Conservation (phyloP, 2,329 filamentous ascomycete genomes). For the Pestalotiopsis fici region DNA sequence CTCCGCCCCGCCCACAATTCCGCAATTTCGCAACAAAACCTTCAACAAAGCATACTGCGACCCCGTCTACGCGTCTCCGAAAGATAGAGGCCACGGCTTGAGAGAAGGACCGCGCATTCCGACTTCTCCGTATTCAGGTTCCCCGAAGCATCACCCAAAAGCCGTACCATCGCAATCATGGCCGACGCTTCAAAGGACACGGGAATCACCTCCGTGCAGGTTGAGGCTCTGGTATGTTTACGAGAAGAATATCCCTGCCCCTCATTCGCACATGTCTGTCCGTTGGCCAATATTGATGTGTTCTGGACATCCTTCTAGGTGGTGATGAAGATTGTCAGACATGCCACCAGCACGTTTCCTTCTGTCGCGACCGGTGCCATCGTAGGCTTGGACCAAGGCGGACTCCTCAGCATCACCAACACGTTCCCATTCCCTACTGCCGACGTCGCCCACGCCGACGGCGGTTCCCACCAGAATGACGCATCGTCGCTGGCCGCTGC, state of each 20-base stretch:
- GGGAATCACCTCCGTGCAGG: slow-evolving; percentile 84
- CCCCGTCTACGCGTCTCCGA: background rate
- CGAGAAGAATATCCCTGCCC: slow-evolving; percentile 30
- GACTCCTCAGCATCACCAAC: slow-evolving; percentile 88
- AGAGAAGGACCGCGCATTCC: slow-evolving; percentile 3
- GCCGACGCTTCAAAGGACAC: slow-evolving; percentile 64
- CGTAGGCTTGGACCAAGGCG: slow-evolving; percentile 88
- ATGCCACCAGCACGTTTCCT: slow-evolving; percentile 85
- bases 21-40: slow-evolving; percentile 11
- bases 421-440: slow-evolving; percentile 88
- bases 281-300: background rate
- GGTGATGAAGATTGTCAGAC: slow-evolving; percentile 97
- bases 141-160: background rate
- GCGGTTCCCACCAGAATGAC: slow-evolving; percentile 68
- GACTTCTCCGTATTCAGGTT: background rate
- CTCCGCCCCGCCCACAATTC: slow-evolving; percentile 11
- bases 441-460: slow-evolving; percentile 69
- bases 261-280: slow-evolving; percentile 14
- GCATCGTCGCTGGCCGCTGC: slow-evolving; percentile 78
- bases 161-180: slow-evolving; percentile 46
- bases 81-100: background rate
- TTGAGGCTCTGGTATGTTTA: slow-evolving; percentile 84
- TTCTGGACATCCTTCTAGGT: slow-evolving; percentile 54
- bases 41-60: slow-evolving; percentile 1
- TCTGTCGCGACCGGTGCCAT: slow-evolving; percentile 87